phyloP scores from a whole-genome alignment of 495 filamentous ascomycete genomes.

The Xylaria bambusicola region DNA sequence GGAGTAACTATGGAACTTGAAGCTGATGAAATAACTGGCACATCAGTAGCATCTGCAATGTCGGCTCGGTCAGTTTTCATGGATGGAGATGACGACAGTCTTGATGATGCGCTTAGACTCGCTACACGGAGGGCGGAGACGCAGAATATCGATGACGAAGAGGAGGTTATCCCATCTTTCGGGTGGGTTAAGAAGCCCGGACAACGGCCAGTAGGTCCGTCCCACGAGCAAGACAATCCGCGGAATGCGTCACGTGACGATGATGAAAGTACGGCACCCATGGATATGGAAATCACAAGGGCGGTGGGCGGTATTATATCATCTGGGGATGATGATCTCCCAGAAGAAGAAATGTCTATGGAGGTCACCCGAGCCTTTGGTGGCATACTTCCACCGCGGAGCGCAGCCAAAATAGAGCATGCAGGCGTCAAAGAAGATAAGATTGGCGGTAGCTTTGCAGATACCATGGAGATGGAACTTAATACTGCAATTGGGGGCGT shows the following conservation, averaged over 20 bases:
- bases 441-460: conserved; percentile 34
- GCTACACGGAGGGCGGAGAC: conserved; percentile 74
- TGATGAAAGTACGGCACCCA: conserved; percentile 31
- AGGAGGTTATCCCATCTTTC: conserved; percentile 73
- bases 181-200: conserved; percentile 47
- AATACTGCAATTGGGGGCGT: conserved; percentile 75
- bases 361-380: conserved; percentile 83
- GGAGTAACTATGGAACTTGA: conserved; percentile 74
- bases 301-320: conserved; percentile 59
- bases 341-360: conserved; percentile 75
- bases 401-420: conserved; percentile 29
- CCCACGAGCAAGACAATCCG: conserved; percentile 19
- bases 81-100: conserved; percentile 63
- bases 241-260: conserved; percentile 12
- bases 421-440: conserved; percentile 28
- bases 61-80: conserved; percentile 53
- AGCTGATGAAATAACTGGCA: conserved; percentile 69
- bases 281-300: conserved; percentile 58
- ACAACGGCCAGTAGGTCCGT: conserved; percentile 14
- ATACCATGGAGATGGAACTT: conserved; percentile 67
- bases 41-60: conserved; percentile 59
- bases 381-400: conserved; percentile 64
- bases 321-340: conserved; percentile 34
- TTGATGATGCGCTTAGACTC: conserved; percentile 76
- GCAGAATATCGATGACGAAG: conserved; percentile 71